phyloP scores from a whole-genome alignment of 345 rosid genomes.

The Gossypium anomalum region DNA sequence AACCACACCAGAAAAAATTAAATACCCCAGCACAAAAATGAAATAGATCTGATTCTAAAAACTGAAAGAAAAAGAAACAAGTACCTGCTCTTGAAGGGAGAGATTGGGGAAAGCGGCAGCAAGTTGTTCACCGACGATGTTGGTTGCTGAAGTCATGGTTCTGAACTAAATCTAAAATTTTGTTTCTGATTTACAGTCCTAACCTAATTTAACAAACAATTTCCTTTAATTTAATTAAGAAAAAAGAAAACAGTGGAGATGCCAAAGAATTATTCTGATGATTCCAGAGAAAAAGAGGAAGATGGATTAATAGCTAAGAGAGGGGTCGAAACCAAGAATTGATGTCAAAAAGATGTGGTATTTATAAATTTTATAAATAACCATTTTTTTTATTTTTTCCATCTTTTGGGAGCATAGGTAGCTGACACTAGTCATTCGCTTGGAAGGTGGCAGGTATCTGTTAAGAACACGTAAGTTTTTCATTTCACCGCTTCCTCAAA shows the following conservation, averaged over 20 bases:
- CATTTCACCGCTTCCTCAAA: too few species aligned
- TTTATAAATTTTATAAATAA: not conserved
- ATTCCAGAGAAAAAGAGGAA: constrained; percentile 13
- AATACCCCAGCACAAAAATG: too few species aligned
- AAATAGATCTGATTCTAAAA: not conserved
- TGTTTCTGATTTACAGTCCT: constrained; percentile 1
- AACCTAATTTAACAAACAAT: not conserved
- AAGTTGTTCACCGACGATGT: constrained; percentile 28
- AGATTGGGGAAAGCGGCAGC: constrained; percentile 13
- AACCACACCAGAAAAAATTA: not conserved
- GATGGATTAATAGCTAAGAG: not conserved
- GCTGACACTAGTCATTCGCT: too few species aligned
- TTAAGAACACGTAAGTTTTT: too few species aligned
- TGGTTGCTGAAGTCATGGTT: constrained; percentile 29
- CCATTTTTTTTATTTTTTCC: not conserved
- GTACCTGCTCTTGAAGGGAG: constrained; percentile 28
- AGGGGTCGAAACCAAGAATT: not conserved
- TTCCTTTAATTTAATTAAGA: not conserved
- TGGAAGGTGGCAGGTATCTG: too few species aligned
- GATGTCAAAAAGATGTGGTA: not conserved
- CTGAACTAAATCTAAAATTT: not conserved
- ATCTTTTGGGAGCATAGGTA: too few species aligned
- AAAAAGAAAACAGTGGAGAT: not conserved
- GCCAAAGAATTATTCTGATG: constrained; percentile 16
- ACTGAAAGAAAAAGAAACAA: not conserved